Base-by-base conservation (phyloP, 2,329 filamentous ascomycete species). In the Colletotrichum orbiculare region DNA sequence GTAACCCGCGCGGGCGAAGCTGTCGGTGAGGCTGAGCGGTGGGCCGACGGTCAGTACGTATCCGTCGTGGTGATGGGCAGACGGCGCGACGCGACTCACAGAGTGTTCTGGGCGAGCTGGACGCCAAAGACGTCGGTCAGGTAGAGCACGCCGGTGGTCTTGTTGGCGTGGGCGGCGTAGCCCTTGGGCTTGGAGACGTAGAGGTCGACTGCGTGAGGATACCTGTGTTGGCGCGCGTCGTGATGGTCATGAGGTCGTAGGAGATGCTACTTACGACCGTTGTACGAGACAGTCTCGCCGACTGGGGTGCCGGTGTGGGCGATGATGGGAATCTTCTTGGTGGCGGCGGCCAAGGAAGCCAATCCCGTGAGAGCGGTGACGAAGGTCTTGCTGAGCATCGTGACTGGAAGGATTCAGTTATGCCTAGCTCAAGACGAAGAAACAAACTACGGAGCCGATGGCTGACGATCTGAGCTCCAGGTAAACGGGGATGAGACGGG, bases 1-100 rank as follows among this genome's bases (percentile, higher is more conserved):
- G 78, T 90, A 92, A 69, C 89, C 89, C 69, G 87, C 87, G 63
- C 84, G 82, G 56, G 90, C 90, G 75, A 87, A 89, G 70, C 87
- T 83, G 78, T 92, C 90, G 71, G 88, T 89, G 66, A 91, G 71
- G 0, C 73, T 75, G 3, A 4, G 25, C 25, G 25, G 25, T 5
- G 25, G 25, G 25, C 1, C 4, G 25, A 25, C 4, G 25, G 45
- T 2, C 8, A 2, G 12, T 11, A 5, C 6, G 48, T 62, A 9
- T 58, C 25, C 17, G 8, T 39, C 0, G 7, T n/a, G 6, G 17
- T n/a, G 17, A 34, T 13, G 9, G n/a, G 17, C 38, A 9, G 17
- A 35, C 7, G 4, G 45, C 10, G 13, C 13, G 17, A 38, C 9
- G 3, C 1, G 10, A 54, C 67, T 54, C 46, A 69, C 68, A 70